Base-by-base conservation (phyloP, 768 basidiomycete genomes). In the Solioccasus polychromus region DNA sequence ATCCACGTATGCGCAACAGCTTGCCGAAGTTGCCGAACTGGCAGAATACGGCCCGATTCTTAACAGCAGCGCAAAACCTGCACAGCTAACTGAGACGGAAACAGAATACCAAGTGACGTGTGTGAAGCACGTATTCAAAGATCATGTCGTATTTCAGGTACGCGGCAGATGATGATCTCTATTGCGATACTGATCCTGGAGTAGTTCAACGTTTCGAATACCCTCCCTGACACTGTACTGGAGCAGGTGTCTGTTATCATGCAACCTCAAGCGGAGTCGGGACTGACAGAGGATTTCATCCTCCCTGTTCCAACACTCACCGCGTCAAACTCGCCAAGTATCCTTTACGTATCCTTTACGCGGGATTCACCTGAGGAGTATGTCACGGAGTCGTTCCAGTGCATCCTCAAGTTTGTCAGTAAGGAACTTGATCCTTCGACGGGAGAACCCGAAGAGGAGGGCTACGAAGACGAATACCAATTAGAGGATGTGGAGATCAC, bases 391-490 rank as follows among this genome's bases (percentile, higher is more conserved):
- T 89, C 92, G 15, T 97, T 97, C 80, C 77, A 79, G 51, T 96
- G 92, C 62, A 79, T 83, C 8, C 83, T 99, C 66, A 92, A 92
- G 68, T 99, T 96, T 62, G 73, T 94, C 57, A 94, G 90, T 72
- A 99, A 98, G 68, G 96, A 99, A 63, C 79, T 98, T 15, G 96
- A 99, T 67, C 96, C 96, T 11, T 78, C 87, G 35, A 94, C 89
- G 12, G 94, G 94, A 19, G 84, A 90, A 60, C 96, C 96, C 8
- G 96, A 99, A 68, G 92, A 89, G 53, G 94, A 96, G 43, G 96
- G 96, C n/a, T 99, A 98, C 66, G 90, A 93, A 61, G 96, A 98
- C 71, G 95, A 98, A 68, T 99, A 99, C 68, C 90, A 92, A 66
- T 72, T 97, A 34, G 96, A 99, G 66, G 96, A 98, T 50, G 80